Evolutionary conservation across 2,329 filamentous ascomycete species (phyloP).

Genomic region (Alternaria novae-zelandiae): DNA sequence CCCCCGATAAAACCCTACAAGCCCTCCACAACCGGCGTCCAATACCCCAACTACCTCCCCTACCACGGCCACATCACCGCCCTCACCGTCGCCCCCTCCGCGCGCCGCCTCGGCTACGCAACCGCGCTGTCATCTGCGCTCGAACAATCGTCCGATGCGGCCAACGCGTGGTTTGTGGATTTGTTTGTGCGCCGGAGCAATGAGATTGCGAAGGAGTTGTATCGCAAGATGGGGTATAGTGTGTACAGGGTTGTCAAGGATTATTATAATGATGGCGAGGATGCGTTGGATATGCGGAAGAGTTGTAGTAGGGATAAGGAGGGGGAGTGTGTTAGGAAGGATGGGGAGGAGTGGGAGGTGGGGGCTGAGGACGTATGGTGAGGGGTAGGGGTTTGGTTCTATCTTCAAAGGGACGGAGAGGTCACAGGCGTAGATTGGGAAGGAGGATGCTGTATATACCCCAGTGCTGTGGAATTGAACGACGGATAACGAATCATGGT

Average conservation of each 20-base stretch:
- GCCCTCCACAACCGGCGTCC: conserved; percentile 52
- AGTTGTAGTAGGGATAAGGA: conserved; percentile 81
- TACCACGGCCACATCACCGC: conserved; percentile 99
- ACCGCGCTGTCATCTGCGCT: conserved; percentile 81
- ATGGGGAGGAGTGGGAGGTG: conserved; percentile 81
- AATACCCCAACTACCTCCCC: conserved; percentile 78
- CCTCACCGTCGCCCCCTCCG: conserved; percentile 86
- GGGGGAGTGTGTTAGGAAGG: conserved; percentile 75
- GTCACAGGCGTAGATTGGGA: too few species aligned
- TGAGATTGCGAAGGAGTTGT: conserved; percentile 83
- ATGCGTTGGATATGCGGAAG: conserved; percentile 98
- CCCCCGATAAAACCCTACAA: conserved; percentile 75
- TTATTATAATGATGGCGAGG: conserved; percentile 95
- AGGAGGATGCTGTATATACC: neutral
- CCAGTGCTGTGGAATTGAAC: neutral
- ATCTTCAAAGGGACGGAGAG: too few species aligned
- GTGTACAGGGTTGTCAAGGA: conserved; percentile 87
- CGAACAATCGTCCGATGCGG: conserved; percentile 80
- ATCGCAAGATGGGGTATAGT: conserved; percentile 86
- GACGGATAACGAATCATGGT: neutral
- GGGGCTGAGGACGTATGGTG: conserved; percentile 86
- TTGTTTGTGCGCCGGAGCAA: conserved; percentile 92
- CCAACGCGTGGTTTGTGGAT: conserved; percentile 93
- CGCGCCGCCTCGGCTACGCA: conserved; percentile 85
- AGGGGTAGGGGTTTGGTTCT: too few species aligned